phyloP scores from a whole-genome alignment of 108 stramenopile species.

The Cyclotella baltica region DNA sequence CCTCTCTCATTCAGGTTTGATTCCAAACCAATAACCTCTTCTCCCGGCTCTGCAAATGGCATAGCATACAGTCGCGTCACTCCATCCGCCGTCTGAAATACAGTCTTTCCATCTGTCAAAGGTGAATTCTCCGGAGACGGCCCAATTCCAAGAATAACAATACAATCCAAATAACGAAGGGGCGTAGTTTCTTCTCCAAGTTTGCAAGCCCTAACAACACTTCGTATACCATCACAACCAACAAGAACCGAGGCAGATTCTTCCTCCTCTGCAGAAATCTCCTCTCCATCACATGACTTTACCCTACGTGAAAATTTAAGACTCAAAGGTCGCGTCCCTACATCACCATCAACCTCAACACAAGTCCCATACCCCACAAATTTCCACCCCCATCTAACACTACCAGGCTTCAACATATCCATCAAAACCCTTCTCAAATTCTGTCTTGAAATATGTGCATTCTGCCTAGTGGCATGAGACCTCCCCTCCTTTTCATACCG shows the following conservation, averaged over 20 bases:
- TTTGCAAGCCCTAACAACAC: constrained; percentile 60
- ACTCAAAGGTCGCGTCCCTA: constrained; percentile 10
- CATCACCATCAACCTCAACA: constrained; percentile 5
- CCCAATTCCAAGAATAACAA: constrained; percentile 86
- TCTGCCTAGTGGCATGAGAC: constrained; percentile 72
- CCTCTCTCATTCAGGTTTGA: constrained; percentile 26
- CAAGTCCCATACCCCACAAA: constrained; percentile 37
- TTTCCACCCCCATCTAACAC: constrained; percentile 66
- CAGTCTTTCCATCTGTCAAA: constrained; percentile 77
- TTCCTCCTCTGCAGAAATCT: constrained; percentile 27
- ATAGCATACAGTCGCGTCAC: constrained; percentile 83
- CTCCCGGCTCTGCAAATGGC: constrained; percentile 65
- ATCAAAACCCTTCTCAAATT: constrained; percentile 65
- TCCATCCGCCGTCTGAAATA: constrained; percentile 89
- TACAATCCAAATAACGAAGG: constrained; percentile 76
- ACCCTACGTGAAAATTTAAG: constrained; percentile 46
- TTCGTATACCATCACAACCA: constrained; percentile 93
- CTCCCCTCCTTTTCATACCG: constrained; percentile 48
- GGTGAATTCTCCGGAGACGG: constrained; percentile 49
- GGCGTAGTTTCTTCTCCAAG: constrained; percentile 60
- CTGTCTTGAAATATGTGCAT: constrained; percentile 85
- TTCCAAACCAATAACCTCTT: constrained; percentile 23
- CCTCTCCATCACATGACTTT: constrained; percentile 26
- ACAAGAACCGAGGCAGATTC: constrained; percentile 74
- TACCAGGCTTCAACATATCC: constrained; percentile 54